Evolutionary conservation across 73 alveolate species (phyloP).

Genomic region (Diophrys sp.): DNA sequence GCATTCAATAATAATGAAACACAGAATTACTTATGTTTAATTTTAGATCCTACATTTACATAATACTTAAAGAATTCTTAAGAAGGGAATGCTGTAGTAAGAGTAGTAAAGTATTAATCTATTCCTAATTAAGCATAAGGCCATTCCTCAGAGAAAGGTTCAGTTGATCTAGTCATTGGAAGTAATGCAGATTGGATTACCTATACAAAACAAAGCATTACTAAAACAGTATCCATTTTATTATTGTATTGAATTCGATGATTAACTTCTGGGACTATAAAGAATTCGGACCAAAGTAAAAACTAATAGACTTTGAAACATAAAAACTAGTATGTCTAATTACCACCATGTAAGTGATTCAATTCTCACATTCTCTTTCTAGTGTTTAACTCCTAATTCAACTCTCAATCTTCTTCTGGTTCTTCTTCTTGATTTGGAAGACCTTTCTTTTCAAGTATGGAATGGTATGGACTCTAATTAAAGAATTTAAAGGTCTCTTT

Average conservation of each 20-base stretch:
- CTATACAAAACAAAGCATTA: no score
- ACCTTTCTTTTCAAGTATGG: constrained; percentile 60
- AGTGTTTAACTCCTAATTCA: constrained; percentile 25
- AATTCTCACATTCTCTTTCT: not conserved
- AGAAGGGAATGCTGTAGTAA: no score
- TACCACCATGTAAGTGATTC: not conserved
- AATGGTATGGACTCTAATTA: constrained; percentile 25
- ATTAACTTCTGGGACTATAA: constrained; percentile 6
- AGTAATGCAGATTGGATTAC: no score
- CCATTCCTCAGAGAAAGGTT: no score
- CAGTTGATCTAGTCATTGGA: no score
- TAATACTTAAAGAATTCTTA: no score
- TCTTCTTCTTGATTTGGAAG: constrained; percentile 59
- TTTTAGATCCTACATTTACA: no score
- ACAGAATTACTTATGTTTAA: no score
- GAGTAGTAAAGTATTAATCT: no score
- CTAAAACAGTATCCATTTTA: no score
- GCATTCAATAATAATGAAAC: no score
- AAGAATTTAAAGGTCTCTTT: constrained; percentile 44
- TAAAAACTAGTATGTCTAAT: not conserved
- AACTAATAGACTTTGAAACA: not conserved
- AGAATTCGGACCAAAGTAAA: not conserved
- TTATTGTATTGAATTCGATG: not conserved
- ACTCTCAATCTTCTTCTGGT: constrained; percentile 50
- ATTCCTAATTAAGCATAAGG: no score